Percentiles rank a stretch among this genome's conserved stretches.
Conservation (phyloP, 2,329 filamentous ascomycete species). For the Fusarium sp. region DNA sequence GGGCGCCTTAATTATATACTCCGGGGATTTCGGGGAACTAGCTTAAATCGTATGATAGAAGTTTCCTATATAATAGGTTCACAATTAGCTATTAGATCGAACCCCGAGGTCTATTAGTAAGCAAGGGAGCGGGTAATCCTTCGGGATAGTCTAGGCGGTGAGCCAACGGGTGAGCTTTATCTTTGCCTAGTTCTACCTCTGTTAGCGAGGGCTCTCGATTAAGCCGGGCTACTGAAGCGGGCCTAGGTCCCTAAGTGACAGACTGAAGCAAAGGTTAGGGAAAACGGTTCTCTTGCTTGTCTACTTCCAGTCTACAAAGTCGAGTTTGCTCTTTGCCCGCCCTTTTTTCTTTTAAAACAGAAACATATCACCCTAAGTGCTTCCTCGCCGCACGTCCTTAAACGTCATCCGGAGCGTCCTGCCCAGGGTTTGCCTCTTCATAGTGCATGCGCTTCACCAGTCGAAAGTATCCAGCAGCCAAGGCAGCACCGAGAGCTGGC, state of each 20-base stretch:
- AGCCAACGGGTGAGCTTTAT: not conserved
- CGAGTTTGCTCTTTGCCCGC: not conserved
- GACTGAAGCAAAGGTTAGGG: not conserved
- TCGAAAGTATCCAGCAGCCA: slow-evolving; percentile 59
- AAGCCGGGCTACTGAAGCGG: not conserved
- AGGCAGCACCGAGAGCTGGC: slow-evolving; percentile 56
- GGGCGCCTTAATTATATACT: too few species aligned
- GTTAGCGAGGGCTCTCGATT: not conserved
- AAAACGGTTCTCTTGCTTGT: not conserved
- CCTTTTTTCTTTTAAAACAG: not conserved
- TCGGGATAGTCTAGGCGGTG: not conserved
- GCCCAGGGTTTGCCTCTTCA: slow-evolving; percentile 56
- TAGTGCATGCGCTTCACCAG: slow-evolving; percentile 59
- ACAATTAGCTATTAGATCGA: not conserved
- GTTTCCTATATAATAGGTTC: too few species aligned
- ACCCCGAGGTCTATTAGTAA: not conserved
- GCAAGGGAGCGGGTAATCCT: not conserved
- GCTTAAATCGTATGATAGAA: too few species aligned
- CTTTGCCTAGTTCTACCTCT: not conserved
- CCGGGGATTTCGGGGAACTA: too few species aligned
- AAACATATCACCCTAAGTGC: not conserved
- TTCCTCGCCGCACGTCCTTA: not conserved
- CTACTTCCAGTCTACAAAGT: not conserved
- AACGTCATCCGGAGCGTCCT: slow-evolving; percentile 34
- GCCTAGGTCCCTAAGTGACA: not conserved